These are phyloP conservation scores for Bipolaris gigantea DNA, from an alignment of 2,329 filamentous ascomycete genomes.

Conservation along the genomic window DNA sequence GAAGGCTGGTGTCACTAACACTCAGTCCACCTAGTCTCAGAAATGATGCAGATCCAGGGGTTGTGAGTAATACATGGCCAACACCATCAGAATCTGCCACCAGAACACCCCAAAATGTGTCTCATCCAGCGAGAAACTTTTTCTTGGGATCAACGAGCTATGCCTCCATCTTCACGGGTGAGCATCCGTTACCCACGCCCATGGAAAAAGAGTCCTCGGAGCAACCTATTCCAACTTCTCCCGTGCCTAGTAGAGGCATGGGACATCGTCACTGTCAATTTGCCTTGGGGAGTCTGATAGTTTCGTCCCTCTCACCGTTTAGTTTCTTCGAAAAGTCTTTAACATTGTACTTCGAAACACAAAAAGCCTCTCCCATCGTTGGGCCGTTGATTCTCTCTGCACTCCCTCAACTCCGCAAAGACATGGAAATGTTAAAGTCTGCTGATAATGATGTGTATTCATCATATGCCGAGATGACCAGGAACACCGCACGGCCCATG, in stretches of 20 bases:
- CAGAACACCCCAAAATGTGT: constrained; percentile 20
- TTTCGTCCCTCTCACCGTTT: constrained; percentile 36
- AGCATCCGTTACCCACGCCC: constrained; percentile 34
- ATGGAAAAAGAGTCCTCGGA: constrained; percentile 37
- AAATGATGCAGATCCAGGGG: constrained; percentile 25
- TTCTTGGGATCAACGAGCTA: constrained; percentile 44
- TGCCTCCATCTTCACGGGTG: constrained; percentile 39
- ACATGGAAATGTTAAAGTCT: constrained; percentile 30
- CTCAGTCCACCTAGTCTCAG: constrained; percentile 35
- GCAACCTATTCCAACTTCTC: constrained; percentile 26
- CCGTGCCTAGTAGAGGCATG: constrained; percentile 18
- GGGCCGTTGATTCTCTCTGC: constrained; percentile 36
- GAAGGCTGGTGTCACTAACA: constrained; percentile 25
- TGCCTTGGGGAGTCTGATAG: constrained; percentile 29
- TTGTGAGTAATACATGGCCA: constrained; percentile 27
- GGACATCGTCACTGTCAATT: constrained; percentile 37
- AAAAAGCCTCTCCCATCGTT: constrained; percentile 31
- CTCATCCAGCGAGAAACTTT: constrained; percentile 34
- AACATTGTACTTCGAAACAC: constrained; percentile 31
- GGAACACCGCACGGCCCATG: constrained; percentile 35
- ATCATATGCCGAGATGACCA: constrained; percentile 37
- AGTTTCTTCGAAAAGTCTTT: constrained; percentile 34
- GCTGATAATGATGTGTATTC: constrained; percentile 22
- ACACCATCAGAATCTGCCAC: constrained; percentile 35
- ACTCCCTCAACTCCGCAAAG: constrained; percentile 35